A percentile compares a stretch with the other conserved stretches of the same genome.
Evolutionary conservation across 495 filamentous ascomycete species (phyloP).

Genomic region (Choiromyces venosus): DNA sequence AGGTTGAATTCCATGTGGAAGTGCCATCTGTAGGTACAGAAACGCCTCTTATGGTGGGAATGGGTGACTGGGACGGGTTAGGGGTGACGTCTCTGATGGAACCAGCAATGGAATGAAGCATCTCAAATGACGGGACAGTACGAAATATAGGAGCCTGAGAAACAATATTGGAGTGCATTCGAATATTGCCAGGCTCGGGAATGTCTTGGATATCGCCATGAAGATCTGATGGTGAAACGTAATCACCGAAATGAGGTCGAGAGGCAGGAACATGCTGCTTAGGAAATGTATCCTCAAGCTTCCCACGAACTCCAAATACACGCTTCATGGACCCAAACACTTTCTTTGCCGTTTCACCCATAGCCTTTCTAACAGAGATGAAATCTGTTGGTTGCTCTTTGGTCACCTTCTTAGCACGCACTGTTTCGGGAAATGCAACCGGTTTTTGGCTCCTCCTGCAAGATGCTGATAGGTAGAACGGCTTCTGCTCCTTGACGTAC

Average conservation of each 20-base stretch:
- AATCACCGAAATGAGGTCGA: conserved; percentile 36
- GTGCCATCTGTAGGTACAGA: conserved; percentile 24
- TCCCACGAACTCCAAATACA: conserved; percentile 34
- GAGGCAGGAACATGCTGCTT: conserved; percentile 38
- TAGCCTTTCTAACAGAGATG: conserved; percentile 24
- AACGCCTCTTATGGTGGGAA: conserved; percentile 13
- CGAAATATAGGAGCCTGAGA: conserved; percentile 37
- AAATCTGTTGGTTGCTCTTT: conserved; percentile 21
- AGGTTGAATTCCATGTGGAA: conserved; percentile 35
- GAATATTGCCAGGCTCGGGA: conserved; percentile 32
- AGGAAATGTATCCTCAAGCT: conserved; percentile 33
- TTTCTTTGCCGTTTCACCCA: conserved; percentile 37
- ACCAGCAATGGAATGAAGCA: conserved; percentile 35
- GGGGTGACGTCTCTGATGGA: conserved; percentile 34
- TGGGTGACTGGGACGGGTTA: conserved; percentile 3
- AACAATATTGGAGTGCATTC: conserved; percentile 29
- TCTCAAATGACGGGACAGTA: conserved; percentile 37
- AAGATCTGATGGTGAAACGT: conserved; percentile 31
- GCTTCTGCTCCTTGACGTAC: conserved; percentile 28
- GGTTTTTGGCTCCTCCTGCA: conserved; percentile 23
- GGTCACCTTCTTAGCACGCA: conserved; percentile 26
- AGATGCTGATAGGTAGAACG: conserved; percentile 39
- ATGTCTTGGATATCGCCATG: conserved; percentile 29
- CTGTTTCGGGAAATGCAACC: conserved; percentile 34
- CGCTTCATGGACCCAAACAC: conserved; percentile 39